Base-by-base conservation (phyloP, 139 green algal species). In the Chlamydomonas schloesseri region DNA sequence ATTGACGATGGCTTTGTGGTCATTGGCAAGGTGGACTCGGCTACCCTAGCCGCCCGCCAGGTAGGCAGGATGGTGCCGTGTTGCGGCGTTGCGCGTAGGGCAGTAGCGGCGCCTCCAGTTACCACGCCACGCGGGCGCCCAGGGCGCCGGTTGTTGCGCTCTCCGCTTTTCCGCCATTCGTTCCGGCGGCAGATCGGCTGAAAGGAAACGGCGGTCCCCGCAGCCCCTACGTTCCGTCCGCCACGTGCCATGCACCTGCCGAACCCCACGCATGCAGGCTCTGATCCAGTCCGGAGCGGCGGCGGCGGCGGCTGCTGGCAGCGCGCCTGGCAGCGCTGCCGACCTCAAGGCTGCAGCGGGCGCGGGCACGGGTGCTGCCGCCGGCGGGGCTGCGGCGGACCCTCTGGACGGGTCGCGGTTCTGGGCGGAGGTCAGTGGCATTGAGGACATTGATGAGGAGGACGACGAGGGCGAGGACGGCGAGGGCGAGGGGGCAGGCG, bases 371-470 rank as follows among this genome's bases (percentile, higher is more conserved):
- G 31, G 15, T 11, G 33, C 34, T 15, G 34, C 33, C 29, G 33
- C 20, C 9, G 33, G 3, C 9, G 33, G 2, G 0, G 70, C 70
- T 11, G 70, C 70, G 2, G 70, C 31, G 10, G 73, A 81, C 46
- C 68, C 67, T 0, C 53, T 87, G 47, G 81, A 87, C n/a, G 81
- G 81, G n/a, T 69, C 81, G 18, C 37, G 81, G 0, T 87, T 87
- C 26, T 87, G 81, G 81, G 64, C 47, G 24, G 81, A 87, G 81
- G 69, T 47, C 23, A 80, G 69, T 34, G 81, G 81, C 53, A 87
- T 87, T 26, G 81, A 46, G 5, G 80, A 78, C 24, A 2, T 71
- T 21, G 68, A 71, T 18, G 53, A 87, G 24, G 65, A 76, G n/a
- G 79, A 85, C 9, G 80, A 75, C 3, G 62, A 84, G n/a, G 75